A percentile compares a stretch with the other conserved stretches of the same genome.
These are phyloP conservation scores for Arxiozyma heterogenica DNA, from an alignment of 1,139 yeast genomes.

Conservation along the genomic window DNA sequence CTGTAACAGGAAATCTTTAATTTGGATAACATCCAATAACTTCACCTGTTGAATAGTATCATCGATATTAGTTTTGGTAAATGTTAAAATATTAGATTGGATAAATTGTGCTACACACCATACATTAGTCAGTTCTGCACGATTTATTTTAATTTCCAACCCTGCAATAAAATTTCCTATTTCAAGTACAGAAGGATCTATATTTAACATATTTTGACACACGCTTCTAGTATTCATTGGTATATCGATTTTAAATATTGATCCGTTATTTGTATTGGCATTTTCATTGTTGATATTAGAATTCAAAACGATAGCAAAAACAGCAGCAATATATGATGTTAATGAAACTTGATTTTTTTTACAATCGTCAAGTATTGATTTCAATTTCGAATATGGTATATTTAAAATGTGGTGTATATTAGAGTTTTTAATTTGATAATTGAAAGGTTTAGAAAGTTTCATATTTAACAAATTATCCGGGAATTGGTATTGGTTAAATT, in stretches of 20 bases:
- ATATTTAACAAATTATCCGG: slow-evolving; percentile 12
- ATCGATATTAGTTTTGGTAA: slow-evolving; percentile 8
- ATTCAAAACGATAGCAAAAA: slow-evolving; percentile 11
- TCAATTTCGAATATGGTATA: slow-evolving; percentile 11
- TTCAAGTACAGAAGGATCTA: slow-evolving; percentile 7
- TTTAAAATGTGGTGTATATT: slow-evolving; percentile 14
- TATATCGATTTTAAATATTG: slow-evolving; percentile 14
- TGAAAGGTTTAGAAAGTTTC: neutral
- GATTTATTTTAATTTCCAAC: slow-evolving; percentile 8
- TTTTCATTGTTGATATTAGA: neutral
- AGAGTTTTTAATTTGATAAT: slow-evolving; percentile 15
- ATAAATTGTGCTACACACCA: slow-evolving; percentile 18
- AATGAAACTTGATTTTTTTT: slow-evolving; percentile 18
- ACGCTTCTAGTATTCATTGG: slow-evolving; percentile 24
- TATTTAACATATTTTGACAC: slow-evolving; percentile 8
- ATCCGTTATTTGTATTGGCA: slow-evolving; percentile 10
- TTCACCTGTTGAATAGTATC: slow-evolving; percentile 16
- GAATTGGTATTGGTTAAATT: slow-evolving; percentile 14
- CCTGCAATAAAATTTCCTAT: slow-evolving; percentile 23
- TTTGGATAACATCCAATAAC: slow-evolving; percentile 21
- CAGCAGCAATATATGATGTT: slow-evolving; percentile 19
- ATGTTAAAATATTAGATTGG: slow-evolving; percentile 7
- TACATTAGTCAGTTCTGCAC: slow-evolving; percentile 5
- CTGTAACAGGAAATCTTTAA: slow-evolving; percentile 12
- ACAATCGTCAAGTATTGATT: slow-evolving; percentile 13